A percentile compares a stretch with the other conserved stretches of the same genome.
These are phyloP conservation scores for Russula compacta DNA, from an alignment of 768 basidiomycete genomes.

Conservation along the genomic window DNA sequence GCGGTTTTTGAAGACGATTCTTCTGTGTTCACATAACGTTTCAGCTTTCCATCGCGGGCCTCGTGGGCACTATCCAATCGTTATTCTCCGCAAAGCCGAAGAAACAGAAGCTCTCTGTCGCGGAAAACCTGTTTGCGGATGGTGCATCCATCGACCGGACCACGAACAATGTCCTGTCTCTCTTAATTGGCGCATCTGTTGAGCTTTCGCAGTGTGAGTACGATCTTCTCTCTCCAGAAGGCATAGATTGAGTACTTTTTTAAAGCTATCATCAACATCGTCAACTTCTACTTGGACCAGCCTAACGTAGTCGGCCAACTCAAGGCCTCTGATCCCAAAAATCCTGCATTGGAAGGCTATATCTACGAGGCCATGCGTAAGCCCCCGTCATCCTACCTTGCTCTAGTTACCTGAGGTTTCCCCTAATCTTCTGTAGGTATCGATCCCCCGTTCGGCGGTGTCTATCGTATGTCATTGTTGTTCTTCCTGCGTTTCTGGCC, in stretches of 20 bases:
- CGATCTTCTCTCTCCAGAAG: neutral
- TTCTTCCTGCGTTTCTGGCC: neutral
- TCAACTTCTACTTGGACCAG: constrained; percentile 57
- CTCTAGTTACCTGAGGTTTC: constrained; percentile 5
- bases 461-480: constrained; percentile 41
- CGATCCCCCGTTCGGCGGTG: constrained; percentile 64
- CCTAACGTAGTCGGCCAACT: constrained; percentile 26
- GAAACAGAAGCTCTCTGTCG: constrained; percentile 36
- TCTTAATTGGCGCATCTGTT: constrained; percentile 57
- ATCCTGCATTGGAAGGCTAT: constrained; percentile 42
- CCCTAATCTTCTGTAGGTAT: constrained; percentile 38
- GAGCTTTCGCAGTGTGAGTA: constrained; percentile 59
- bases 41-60: constrained; percentile 29
- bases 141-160: constrained; percentile 51
- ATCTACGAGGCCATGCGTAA: constrained; percentile 65
- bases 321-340: constrained; percentile 28
- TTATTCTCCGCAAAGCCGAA: constrained; percentile 41
- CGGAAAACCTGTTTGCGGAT: constrained; percentile 46
- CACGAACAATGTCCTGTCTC: constrained; percentile 60
- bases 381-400: constrained; percentile 13
- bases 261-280: constrained; percentile 56
- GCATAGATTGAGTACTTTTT: neutral
- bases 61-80: constrained; percentile 39
- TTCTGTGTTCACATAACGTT: neutral
- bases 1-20: neutral